Conservation (phyloP, 2,329 filamentous ascomycete genomes). For the Colletotrichum zoysiae region DNA sequence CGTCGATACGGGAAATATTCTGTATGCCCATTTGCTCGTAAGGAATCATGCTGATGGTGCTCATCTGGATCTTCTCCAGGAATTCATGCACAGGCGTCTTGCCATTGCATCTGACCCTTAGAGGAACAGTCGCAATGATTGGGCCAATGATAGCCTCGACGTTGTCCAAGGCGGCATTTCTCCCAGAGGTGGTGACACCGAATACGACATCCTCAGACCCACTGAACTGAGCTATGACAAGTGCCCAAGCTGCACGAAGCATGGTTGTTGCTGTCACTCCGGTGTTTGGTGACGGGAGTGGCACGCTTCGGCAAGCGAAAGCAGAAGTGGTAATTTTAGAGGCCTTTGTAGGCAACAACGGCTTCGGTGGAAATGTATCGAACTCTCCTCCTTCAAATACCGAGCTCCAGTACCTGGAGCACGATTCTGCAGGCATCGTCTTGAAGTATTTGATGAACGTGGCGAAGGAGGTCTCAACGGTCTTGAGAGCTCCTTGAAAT, state of each 20-base stretch:
- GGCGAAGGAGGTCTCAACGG: conserved; percentile 14
- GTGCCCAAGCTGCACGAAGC: conserved; percentile 54
- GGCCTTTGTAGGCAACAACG: neutral
- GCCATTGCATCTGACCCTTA: conserved; percentile 20
- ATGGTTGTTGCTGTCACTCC: conserved; percentile 21
- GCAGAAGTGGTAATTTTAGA: neutral
- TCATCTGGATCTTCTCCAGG: conserved; percentile 47
- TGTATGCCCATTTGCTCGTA: conserved; percentile 50
- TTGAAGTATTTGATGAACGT: conserved; percentile 38
- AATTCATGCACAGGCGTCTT: conserved; percentile 22
- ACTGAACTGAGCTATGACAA: conserved; percentile 54
- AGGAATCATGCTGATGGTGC: conserved; percentile 46
- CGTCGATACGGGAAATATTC: conserved; percentile 44
- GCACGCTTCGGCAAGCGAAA: conserved; percentile 9
- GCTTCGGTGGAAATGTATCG: conserved; percentile 19
- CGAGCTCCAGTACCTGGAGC: conserved; percentile 33
- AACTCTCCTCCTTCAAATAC: conserved; percentile 25
- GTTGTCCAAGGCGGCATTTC: conserved; percentile 43
- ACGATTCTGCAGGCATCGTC: neutral
- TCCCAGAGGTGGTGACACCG: conserved; percentile 53
- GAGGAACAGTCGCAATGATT: conserved; percentile 41
- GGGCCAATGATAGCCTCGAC: conserved; percentile 48
- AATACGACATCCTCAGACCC: conserved; percentile 54
- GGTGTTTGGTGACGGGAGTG: neutral
- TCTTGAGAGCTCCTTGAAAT: neutral